phyloP scores from a whole-genome alignment of 495 filamentous ascomycete species.

The Lasiosphaeriaceae sp. region DNA sequence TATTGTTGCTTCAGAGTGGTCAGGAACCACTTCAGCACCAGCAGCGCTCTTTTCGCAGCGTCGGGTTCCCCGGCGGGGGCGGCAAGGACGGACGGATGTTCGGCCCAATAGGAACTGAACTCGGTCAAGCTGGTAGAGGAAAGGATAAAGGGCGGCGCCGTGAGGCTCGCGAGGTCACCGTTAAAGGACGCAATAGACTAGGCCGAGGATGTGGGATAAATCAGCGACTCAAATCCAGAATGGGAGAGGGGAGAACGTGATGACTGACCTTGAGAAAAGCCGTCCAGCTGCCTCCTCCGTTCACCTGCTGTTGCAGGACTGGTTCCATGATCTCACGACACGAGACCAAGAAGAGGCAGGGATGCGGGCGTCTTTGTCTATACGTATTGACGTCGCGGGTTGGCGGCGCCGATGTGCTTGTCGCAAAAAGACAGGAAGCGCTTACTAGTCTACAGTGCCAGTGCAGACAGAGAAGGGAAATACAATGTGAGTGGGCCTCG shows the following conservation, averaged over 20 bases:
- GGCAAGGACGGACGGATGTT: slow-evolving; percentile 84
- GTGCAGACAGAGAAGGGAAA: too few relatives aligned
- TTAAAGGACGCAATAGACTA: slow-evolving; percentile 95
- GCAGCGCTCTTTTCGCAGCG: slow-evolving; percentile 75
- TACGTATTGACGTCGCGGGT: too few relatives aligned
- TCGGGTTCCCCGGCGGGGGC: slow-evolving; percentile 80
- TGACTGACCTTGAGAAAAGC: slow-evolving; percentile 50
- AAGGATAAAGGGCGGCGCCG: slow-evolving; percentile 93
- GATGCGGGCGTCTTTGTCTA: too few relatives aligned
- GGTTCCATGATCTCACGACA: slow-evolving; percentile 17
- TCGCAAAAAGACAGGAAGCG: too few relatives aligned
- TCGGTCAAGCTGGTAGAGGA: slow-evolving; percentile 88
- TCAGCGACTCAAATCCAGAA: background rate
- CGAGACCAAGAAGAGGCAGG: background rate
- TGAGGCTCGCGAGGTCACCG: slow-evolving; percentile 89
- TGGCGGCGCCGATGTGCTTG: too few relatives aligned
- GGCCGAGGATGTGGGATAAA: background rate
- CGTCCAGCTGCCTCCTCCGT: slow-evolving; percentile 41
- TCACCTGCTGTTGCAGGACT: slow-evolving; percentile 32
- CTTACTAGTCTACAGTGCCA: too few relatives aligned
- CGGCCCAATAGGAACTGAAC: slow-evolving; percentile 95
- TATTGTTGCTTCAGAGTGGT: slow-evolving; percentile 95
- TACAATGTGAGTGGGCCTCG: too few relatives aligned
- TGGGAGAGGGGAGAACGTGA: background rate
- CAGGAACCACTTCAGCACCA: slow-evolving; percentile 96